phyloP scores from a whole-genome alignment of 2,329 filamentous ascomycete genomes.

The Rutstroemia sp. region DNA sequence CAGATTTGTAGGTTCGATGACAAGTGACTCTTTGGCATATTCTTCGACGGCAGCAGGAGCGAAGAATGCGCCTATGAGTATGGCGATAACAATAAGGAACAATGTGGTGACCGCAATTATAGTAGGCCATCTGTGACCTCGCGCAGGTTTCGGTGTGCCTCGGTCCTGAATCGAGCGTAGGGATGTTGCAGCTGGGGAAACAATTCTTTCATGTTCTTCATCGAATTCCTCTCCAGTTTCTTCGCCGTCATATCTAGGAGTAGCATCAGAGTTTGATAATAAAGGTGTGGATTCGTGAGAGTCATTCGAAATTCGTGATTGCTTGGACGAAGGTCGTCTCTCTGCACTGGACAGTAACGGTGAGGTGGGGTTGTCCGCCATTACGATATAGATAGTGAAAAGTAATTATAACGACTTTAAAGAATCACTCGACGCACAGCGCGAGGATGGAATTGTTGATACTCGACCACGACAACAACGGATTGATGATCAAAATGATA shows the following conservation, averaged over 20 bases:
- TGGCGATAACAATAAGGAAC: slow-evolving; percentile 52
- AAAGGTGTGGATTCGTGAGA: slow-evolving; percentile 30
- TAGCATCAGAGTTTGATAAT: slow-evolving; percentile 25
- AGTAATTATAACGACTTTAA: not conserved
- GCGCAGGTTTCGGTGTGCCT: slow-evolving; percentile 26
- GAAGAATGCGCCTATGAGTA: slow-evolving; percentile 74
- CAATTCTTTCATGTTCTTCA: slow-evolving; percentile 12
- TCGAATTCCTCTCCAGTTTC: slow-evolving; percentile 21
- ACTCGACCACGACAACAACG: not conserved
- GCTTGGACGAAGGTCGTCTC: slow-evolving; percentile 8
- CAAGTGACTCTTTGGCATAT: slow-evolving; percentile 76
- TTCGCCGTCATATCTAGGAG: slow-evolving; percentile 27
- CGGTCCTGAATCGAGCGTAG: slow-evolving; percentile 29
- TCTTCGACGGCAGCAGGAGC: slow-evolving; percentile 72
- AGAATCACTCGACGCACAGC: slow-evolving; percentile 8
- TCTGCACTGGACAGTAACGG: slow-evolving; percentile 6
- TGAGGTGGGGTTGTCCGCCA: slow-evolving; percentile 5
- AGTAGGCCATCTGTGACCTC: slow-evolving; percentile 62
- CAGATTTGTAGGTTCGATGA: slow-evolving; percentile 75
- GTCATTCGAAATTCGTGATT: not conserved
- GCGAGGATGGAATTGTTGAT: slow-evolving; percentile 4
- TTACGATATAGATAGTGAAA: slow-evolving; percentile 1
- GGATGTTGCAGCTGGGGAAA: slow-evolving; percentile 30
- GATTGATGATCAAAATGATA: not conserved
- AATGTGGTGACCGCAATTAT: slow-evolving; percentile 65